These are phyloP conservation scores for Chalciporus chontae DNA, from an alignment of 768 basidiomycete species.

Conservation along the genomic window DNA sequence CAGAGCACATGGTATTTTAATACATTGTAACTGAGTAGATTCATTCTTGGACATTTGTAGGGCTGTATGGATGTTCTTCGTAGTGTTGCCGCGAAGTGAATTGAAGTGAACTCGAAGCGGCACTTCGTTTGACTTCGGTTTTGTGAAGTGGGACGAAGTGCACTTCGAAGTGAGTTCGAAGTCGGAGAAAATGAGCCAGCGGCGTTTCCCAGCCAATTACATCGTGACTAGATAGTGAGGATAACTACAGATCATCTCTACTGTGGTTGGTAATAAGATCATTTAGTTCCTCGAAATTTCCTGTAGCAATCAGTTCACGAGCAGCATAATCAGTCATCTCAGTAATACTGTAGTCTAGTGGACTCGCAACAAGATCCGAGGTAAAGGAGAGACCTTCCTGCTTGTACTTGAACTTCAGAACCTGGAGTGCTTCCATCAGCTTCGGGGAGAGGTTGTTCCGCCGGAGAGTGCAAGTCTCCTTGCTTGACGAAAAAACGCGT, in stretches of 20 bases:
- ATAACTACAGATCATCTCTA: too few relatives aligned
- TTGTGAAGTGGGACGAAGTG: not conserved
- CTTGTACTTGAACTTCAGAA: conserved; percentile 18
- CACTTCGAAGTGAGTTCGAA: not conserved
- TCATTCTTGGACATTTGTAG: not conserved
- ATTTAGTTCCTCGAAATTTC: not conserved
- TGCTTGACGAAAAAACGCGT: too few relatives aligned
- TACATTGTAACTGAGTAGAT: not conserved
- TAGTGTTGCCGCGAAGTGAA: conserved; percentile 7
- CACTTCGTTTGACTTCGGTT: conserved; percentile 2
- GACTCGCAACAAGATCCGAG: conserved; percentile 3
- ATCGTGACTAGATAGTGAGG: too few relatives aligned
- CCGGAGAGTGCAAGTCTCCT: too few relatives aligned
- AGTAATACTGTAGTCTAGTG: not conserved
- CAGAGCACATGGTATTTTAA: conserved; percentile 32
- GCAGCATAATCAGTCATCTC: not conserved
- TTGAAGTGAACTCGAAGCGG: not conserved
- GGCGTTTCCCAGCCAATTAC: too few relatives aligned
- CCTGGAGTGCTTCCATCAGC: conserved; percentile 16
- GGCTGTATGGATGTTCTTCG: not conserved
- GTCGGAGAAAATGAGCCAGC: not conserved
- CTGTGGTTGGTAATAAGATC: too few relatives aligned
- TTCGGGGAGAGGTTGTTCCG: not conserved
- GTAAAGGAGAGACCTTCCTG: conserved; percentile 13
- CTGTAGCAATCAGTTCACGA: not conserved